Evolutionary conservation across 768 basidiomycete genomes (phyloP).

Genomic region (Lactarius indigo): DNA sequence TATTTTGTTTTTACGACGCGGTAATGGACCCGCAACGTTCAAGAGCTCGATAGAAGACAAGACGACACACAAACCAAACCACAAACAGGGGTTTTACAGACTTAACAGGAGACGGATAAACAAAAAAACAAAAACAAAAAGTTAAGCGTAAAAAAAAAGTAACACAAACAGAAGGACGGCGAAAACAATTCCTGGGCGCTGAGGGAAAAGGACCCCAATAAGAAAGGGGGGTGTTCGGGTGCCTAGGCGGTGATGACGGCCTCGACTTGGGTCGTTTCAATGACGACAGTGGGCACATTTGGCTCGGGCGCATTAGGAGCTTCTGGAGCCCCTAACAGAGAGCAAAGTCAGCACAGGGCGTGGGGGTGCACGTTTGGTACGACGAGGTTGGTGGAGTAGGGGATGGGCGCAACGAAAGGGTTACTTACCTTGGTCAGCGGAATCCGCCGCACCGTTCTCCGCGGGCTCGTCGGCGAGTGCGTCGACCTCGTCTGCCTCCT

Average conservation of each 20-base stretch:
- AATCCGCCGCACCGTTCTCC: conserved; percentile 8
- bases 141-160: background rate
- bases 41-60: conserved; percentile 5
- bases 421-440: conserved; percentile 8
- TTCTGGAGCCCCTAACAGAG: background rate
- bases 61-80: background rate
- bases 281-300: conserved; percentile 14
- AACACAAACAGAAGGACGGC: background rate
- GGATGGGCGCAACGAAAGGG: background rate
- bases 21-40: conserved; percentile 1
- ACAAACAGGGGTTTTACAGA: conserved; percentile 14
- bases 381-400: background rate
- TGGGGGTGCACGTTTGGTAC: background rate
- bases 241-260: conserved; percentile 11
- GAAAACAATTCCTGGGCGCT: background rate
- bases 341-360: background rate
- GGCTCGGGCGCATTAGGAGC: conserved; percentile 13
- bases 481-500: conserved; percentile 23
- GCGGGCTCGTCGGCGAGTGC: conserved; percentile 23
- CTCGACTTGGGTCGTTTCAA: conserved; percentile 12
- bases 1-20: conserved; percentile 16
- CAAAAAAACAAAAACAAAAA: conserved; percentile 5
- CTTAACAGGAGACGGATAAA: conserved; percentile 10
- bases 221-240: conserved; percentile 7
- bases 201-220: background rate